Evolutionary conservation across 345 rosid species (phyloP).

Genomic region (Eucalyptus sideroxylon): DNA sequence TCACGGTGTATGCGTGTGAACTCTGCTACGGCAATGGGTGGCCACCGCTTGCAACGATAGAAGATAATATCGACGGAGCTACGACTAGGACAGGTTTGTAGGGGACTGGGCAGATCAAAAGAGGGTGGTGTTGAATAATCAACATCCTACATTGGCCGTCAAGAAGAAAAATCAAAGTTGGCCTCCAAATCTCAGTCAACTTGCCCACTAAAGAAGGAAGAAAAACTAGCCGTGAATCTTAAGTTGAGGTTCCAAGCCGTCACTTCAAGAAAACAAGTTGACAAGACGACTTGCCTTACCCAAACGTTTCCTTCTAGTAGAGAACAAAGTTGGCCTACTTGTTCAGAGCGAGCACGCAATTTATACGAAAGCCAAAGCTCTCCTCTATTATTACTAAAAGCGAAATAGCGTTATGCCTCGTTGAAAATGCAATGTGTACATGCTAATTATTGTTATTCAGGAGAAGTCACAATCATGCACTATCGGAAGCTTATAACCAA

Average conservation of each 20-base stretch:
- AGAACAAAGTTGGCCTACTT: not conserved
- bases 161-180: not conserved
- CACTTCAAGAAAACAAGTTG: not conserved
- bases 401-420: not conserved
- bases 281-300: not conserved
- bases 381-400: not conserved
- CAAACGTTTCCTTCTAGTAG: not conserved
- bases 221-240: too few relatives aligned
- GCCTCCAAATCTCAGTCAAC: too few relatives aligned
- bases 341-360: not conserved
- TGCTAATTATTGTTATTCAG: not conserved
- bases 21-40: not conserved
- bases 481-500: not conserved
- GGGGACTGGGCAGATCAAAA: not conserved
- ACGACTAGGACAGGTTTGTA: not conserved
- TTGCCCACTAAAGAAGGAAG: not conserved
- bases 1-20: not conserved
- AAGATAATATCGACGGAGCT: not conserved
- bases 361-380: too few relatives aligned
- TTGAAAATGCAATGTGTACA: not conserved
- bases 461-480: not conserved
- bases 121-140: not conserved
- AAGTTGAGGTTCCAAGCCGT: not conserved
- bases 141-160: not conserved
- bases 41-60: not conserved